Evolutionary conservation across 2,329 filamentous ascomycete genomes (phyloP), one percentile per base, ranked within the genome.

Genomic region (Colletotrichum kahawae): DNA sequence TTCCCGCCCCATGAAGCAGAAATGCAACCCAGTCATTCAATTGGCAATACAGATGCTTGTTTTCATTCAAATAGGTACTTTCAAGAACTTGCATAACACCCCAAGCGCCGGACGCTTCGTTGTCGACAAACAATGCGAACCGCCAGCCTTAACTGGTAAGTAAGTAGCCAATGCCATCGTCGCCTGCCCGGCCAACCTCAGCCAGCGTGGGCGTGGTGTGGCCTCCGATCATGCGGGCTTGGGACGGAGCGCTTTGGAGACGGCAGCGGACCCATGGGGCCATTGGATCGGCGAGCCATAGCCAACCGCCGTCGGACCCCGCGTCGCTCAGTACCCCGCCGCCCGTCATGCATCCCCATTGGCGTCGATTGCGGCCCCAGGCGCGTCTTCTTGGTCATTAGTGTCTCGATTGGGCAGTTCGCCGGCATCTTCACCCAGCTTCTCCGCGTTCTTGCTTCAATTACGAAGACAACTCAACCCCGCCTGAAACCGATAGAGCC

Each of bases 261-360:
- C 43, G 18, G 36, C 31, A 48, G 67, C 34, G 66, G 59, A 51
- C 33, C 21, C 48, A 21, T 21, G 21, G 21, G 21, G 21, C 21
- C 21, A 48, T 73, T 67, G 59, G 59, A 48, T 73, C 71, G 59
- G 59, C 57, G 69, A 75, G 69, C 73, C 57, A 59, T 54, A 33
- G 54, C 65, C 59, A 66, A 68, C 74, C 27, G 60, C 71, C 65
- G 59, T 74, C 66, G 63, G 69, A 31, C 43, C 62, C 64, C 64
- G 21, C 63, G 48, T 27, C 68, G 51, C 51, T 51, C 64, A 60
- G 36, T 56, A 51, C 57, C 70, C 64, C 70, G 70, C 71, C 67
- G 67, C n/a, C 29, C 38, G 18, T 72, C 72, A 72, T 75, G 69
- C 68, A 38, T 67, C 69, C 62, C 31, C 56, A 63, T 36, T 67